These are phyloP conservation scores for Lumnitzera littorea DNA, from an alignment of 345 rosid genomes.

Conservation along the genomic window DNA sequence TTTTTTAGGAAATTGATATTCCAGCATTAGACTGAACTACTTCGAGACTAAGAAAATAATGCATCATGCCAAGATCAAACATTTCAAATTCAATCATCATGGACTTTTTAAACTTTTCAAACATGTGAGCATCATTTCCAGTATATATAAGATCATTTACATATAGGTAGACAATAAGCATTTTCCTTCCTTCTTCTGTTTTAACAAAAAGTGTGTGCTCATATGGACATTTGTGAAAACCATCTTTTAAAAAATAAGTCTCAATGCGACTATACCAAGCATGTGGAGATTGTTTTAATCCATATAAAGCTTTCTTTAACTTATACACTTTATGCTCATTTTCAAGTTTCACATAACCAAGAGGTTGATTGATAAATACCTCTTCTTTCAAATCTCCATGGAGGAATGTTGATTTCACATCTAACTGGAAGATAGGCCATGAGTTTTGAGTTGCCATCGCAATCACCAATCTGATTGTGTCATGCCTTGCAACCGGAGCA, in stretches of 20 bases:
- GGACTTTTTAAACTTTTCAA: too few relatives aligned
- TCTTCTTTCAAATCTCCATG: constrained; percentile 1
- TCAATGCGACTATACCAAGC: constrained; percentile 2
- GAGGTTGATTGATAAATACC: neutral
- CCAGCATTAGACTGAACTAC: neutral
- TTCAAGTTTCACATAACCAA: neutral
- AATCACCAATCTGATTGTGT: too few relatives aligned
- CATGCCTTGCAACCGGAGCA: too few relatives aligned
- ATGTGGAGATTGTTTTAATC: neutral
- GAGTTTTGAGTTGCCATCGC: too few relatives aligned
- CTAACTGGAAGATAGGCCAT: neutral
- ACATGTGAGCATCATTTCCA: too few relatives aligned
- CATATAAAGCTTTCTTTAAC: constrained; percentile 6
- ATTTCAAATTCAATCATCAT: constrained; percentile 2
- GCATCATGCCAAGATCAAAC: constrained; percentile 5
- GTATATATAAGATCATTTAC: too few relatives aligned
- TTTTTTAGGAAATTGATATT: neutral
- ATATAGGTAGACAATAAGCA: too few relatives aligned
- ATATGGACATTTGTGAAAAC: neutral
- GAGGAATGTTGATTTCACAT: constrained; percentile 1
- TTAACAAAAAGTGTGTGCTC: neutral
- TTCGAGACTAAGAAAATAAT: constrained; percentile 6
- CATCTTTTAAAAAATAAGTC: neutral
- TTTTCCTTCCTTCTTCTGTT: too few relatives aligned
- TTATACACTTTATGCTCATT: neutral